phyloP scores from a whole-genome alignment of 108 stramenopile genomes.

The Skeletonema potamos region DNA sequence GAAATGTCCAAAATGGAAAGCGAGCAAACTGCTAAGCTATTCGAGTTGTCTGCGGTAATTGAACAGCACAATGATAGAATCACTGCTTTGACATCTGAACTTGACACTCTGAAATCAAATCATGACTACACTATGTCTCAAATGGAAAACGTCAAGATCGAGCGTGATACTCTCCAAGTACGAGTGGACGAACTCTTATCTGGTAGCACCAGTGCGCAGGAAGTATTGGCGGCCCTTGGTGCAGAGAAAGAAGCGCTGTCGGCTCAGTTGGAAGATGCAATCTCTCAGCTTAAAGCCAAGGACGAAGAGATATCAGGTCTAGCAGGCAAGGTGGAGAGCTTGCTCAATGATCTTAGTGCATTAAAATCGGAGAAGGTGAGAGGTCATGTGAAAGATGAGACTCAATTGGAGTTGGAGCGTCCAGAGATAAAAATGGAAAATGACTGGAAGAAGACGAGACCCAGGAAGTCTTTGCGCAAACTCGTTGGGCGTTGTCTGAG shows the following conservation, averaged over 20 bases:
- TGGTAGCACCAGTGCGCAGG: background rate
- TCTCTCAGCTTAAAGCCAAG: slow-evolving; percentile 18
- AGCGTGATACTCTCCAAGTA: background rate
- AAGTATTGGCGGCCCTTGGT: background rate
- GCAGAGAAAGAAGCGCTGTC: background rate
- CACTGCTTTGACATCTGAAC: background rate
- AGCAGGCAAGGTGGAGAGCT: background rate
- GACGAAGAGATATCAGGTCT: slow-evolving; percentile 1
- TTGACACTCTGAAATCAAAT: background rate
- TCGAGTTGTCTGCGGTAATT: too few relatives aligned
- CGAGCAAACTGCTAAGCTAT: too few relatives aligned
- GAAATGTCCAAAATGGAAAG: background rate
- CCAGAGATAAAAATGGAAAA: too few relatives aligned
- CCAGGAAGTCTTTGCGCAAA: too few relatives aligned
- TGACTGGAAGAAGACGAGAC: too few relatives aligned
- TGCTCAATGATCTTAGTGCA: background rate
- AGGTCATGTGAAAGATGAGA: too few relatives aligned
- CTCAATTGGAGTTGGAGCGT: too few relatives aligned
- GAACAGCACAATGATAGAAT: background rate
- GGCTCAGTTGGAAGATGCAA: slow-evolving; percentile 17
- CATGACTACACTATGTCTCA: background rate
- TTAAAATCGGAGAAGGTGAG: background rate
- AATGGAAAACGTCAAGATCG: background rate
- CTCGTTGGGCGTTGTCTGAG: too few relatives aligned
- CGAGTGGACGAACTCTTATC: background rate